Evolutionary conservation across 2,329 filamentous ascomycete species (phyloP), one percentile per base, ranked within the genome.

Genomic region (Xylaria multiplex): DNA sequence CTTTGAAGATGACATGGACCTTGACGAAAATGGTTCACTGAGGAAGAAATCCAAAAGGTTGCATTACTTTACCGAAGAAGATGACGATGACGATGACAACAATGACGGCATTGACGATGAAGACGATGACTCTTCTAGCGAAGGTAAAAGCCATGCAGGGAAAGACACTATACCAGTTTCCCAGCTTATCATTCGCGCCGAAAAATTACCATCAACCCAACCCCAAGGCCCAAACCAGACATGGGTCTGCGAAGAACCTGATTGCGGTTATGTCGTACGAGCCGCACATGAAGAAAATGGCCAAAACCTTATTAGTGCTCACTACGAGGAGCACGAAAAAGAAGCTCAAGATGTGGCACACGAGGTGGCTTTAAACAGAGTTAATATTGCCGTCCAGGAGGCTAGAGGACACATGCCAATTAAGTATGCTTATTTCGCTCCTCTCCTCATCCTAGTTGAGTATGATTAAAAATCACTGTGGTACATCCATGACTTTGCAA

Each of bases 231-330:
- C 87, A 0, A 83, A 88, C 65, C 85, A 89, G 59, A 88, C 87
- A 0, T 93, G 90, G 90, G 81, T 80, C 1, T 93, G 91, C 72
- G 84, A 85, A 4, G 83, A 90, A 67, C 85, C 88, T 11, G 88
- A 85, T 27, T 93, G 91, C 72, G 79, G 79, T 43, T 88, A 88
- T 70, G 82, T 89, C 46, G 87, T 92, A 11, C 88, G 89, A 67
- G 84, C 83, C 2, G 87, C 87, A n/a, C 84, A 87, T 50, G 82
- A 85, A 48, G 78, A 83, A 2, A 81, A 83, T 0, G 86, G 86
- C 27, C 84, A 86, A 65, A 78, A 81, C 4, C 78, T 86, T 9
- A 90, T 93, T 52, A 81, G 81, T 19, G 80, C 85, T 54, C 91
- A 93, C 73, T 85, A 89, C 68, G 81, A 81, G 45, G 80, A 85